phyloP scores from a whole-genome alignment of 2,329 filamentous ascomycete genomes.

The Juglanconis oblonga region DNA sequence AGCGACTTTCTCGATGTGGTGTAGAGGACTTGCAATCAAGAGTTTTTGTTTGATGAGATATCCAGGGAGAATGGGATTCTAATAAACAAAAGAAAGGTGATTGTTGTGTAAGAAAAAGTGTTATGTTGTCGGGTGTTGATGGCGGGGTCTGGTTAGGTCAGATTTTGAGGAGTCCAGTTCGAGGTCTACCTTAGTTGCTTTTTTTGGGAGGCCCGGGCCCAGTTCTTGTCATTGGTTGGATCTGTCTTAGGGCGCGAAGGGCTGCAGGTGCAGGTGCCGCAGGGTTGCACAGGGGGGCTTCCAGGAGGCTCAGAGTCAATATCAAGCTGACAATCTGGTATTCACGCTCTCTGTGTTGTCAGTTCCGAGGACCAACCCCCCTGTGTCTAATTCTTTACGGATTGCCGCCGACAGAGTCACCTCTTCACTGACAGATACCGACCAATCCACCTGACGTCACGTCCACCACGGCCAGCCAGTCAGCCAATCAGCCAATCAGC shows the following conservation, averaged over 20 bases:
- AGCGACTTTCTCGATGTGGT: constrained; percentile 15
- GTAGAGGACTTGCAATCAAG: constrained; percentile 5
- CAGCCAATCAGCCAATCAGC: too few relatives aligned
- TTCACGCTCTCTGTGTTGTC: too few relatives aligned
- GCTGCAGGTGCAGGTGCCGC: too few relatives aligned
- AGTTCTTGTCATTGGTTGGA: neutral
- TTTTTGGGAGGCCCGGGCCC: too few relatives aligned
- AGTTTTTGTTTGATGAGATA: neutral
- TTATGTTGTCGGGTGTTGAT: constrained; percentile 4
- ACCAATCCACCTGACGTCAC: constrained; percentile 15
- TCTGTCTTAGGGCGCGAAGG: neutral
- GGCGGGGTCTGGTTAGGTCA: constrained; percentile 11
- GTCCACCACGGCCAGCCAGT: neutral
- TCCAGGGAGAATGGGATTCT: neutral
- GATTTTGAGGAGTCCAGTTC: too few relatives aligned
- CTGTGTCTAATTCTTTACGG: neutral
- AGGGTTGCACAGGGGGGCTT: too few relatives aligned
- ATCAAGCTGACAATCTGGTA: too few relatives aligned
- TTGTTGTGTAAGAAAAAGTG: neutral
- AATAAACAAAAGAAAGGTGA: constrained; percentile 2
- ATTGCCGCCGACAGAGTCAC: neutral
- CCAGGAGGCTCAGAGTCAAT: too few relatives aligned
- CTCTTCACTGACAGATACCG: neutral
- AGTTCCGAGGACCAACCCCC: too few relatives aligned
- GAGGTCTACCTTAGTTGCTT: too few relatives aligned